Conservation (phyloP, 306 rosid species). For the Fagus crenata region DNA sequence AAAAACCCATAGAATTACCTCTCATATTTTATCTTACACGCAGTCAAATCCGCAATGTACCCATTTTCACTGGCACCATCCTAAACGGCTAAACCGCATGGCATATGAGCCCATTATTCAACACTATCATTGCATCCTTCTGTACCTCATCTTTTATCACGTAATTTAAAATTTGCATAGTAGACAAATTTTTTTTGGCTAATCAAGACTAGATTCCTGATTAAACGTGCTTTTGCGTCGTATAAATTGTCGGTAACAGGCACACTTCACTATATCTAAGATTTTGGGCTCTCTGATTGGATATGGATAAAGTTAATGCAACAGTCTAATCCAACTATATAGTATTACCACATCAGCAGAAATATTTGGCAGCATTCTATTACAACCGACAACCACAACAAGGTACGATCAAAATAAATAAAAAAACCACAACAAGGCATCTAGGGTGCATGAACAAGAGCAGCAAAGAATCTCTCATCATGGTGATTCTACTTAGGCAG, state of each 20-base stretch:
- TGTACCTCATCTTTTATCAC: neutral
- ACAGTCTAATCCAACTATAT: neutral
- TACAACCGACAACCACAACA: neutral
- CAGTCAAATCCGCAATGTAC: neutral
- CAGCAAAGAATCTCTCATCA: no score
- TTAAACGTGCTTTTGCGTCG: neutral
- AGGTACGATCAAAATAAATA: no score
- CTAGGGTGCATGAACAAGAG: no score
- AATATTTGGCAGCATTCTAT: neutral
- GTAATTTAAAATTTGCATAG: neutral
- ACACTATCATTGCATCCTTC: neutral
- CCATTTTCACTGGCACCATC: neutral
- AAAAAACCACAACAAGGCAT: neutral
- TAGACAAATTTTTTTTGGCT: neutral
- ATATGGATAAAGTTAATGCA: neutral
- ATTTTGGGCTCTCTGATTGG: constrained; percentile 6
- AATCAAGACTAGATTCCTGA: constrained; percentile 8
- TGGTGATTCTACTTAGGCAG: no score
- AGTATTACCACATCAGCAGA: neutral
- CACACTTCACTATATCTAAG: neutral
- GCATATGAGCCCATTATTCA: neutral
- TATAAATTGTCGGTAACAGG: neutral
- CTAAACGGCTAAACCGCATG: neutral
- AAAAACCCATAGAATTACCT: no score
- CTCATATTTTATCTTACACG: no score